Evolutionary conservation across 371 early-diverging fungal genomes (phyloP), one percentile per base, ranked within the genome.

Genomic region (Smittium culicis): DNA sequence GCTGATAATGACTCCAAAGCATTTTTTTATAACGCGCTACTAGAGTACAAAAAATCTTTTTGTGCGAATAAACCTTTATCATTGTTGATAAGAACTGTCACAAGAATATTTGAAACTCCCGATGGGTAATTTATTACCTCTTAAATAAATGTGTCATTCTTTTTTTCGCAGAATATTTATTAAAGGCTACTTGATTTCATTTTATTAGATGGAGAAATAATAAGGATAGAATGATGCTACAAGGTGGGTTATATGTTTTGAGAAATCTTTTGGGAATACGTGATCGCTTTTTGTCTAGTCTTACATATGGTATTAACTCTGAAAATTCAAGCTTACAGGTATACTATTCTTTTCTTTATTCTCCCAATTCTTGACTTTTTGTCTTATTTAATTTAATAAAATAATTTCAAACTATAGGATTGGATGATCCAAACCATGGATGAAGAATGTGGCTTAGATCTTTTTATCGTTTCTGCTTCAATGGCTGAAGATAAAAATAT

Each of bases 231-330:
- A 84, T 85, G 25, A 77, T 87, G 20, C 84, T 91, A 63, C 85
- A 90, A 45, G 80, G 91, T 8, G 83, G 86, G 3, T 72, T 93
- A 30, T 85, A 85, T 31, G 74, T 92, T 5, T 83, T 89, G 66
- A 84, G 93, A 25, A 93, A 93, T 71, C 70, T 91, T 59, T 79
- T 91, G 16, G 89, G 89, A 3, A 89, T 92, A 55, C 82, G 82
- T 11, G 93, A 93, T 66, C 71, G 82, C 24, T 81, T 83, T 60
- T 77, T 78, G 0, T 78, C 86, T 20, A 73, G 79, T 8, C 75
- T 72, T 59, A 77, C 81, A 72, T 79, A 61, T 64, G 78, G 72
- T 1, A 1, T 64, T 8, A 29, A 29, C 1, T 28, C 17, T 54
- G 54, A 31, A n/a, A 24, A 2, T 45, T 24, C 54, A 16, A 54